Evolutionary conservation across 257 asterid species (phyloP).

Genomic region (Gentiana macrophylla): DNA sequence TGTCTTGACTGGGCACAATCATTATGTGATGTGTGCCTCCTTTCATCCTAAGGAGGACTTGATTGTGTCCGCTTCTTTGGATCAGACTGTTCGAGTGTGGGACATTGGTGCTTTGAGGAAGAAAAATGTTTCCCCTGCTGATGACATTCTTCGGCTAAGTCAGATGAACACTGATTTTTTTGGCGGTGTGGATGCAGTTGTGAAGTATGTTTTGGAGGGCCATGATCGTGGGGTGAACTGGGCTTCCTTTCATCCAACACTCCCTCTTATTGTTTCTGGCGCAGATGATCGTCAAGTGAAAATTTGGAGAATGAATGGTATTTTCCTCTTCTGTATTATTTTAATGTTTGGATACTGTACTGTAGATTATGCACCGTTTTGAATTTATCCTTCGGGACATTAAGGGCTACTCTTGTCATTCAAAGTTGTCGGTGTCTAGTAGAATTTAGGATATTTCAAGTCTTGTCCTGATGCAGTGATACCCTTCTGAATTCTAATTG

Average conservation of each 20-base stretch:
- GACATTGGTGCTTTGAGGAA: conserved; percentile 92
- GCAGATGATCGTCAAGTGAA: conserved; percentile 99
- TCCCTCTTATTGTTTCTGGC: conserved; percentile 93
- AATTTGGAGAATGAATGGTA: conserved; percentile 99
- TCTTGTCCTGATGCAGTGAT: too few species aligned
- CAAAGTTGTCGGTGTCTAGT: too few species aligned
- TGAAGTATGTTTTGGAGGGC: conserved; percentile 95
- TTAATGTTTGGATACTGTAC: too few species aligned
- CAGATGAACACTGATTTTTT: conserved; percentile 94
- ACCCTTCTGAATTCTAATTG: too few species aligned
- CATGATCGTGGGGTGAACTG: conserved; percentile 97
- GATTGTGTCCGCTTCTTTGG: conserved; percentile 96
- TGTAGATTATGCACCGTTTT: not conserved
- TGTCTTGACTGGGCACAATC: conserved; percentile 95
- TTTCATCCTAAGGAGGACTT: conserved; percentile 97
- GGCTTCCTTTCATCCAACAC: conserved; percentile 98
- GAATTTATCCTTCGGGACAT: too few species aligned
- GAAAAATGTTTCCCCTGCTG: conserved; percentile 91
- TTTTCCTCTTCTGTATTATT: not conserved
- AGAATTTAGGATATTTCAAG: too few species aligned
- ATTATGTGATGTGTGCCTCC: conserved; percentile 94
- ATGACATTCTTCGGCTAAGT: conserved; percentile 71
- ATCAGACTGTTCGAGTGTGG: conserved; percentile 98
- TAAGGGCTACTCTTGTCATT: too few species aligned
- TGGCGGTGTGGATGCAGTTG: conserved; percentile 99